phyloP scores from a whole-genome alignment of 1,284 basidiomycete genomes.

The Ganoderma multipileum region DNA sequence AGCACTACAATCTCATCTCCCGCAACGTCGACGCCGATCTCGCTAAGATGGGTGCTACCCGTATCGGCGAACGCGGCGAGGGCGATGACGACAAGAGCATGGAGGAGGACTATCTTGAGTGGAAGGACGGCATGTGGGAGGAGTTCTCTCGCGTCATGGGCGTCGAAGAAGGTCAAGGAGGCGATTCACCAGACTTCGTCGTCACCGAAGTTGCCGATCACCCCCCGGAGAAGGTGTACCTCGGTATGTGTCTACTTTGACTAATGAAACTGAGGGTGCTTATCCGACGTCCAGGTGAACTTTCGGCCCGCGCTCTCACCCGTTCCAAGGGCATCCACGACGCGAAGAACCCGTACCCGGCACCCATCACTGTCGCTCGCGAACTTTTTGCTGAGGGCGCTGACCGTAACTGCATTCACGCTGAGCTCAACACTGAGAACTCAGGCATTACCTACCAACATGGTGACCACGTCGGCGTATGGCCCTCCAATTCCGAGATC shows the following conservation, averaged over 20 bases:
- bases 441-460: slow-evolving; percentile 99
- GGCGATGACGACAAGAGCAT: slow-evolving; percentile 99
- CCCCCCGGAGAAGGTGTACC: slow-evolving; percentile 86
- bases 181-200: slow-evolving; percentile 94
- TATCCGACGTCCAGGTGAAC: slow-evolving; percentile 64
- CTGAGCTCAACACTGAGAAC: slow-evolving; percentile 94
- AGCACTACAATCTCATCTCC: slow-evolving; percentile 93
- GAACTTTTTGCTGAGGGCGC: slow-evolving; percentile 84
- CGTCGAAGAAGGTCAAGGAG: slow-evolving; percentile 96
- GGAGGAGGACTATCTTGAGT: slow-evolving; percentile 99
- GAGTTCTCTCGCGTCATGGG: slow-evolving; percentile 82
- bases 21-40: slow-evolving; percentile 82
- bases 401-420: slow-evolving; percentile 93
- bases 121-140: slow-evolving; percentile 98
- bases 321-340: slow-evolving; percentile 94
- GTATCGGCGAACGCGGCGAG: slow-evolving; percentile 93
- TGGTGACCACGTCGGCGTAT: slow-evolving; percentile 97
- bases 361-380: slow-evolving; percentile 78
- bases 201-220: slow-evolving; percentile 85
- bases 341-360: slow-evolving; percentile 95
- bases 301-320: slow-evolving; percentile 89
- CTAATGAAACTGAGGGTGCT: not conserved
- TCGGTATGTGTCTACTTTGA: slow-evolving; percentile 60
- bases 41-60: slow-evolving; percentile 81
- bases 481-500: slow-evolving; percentile 93